Evolutionary conservation across 2,329 filamentous ascomycete species (phyloP), one percentile per base, ranked within the genome.

Genomic region (Fusarium vanettenii): DNA sequence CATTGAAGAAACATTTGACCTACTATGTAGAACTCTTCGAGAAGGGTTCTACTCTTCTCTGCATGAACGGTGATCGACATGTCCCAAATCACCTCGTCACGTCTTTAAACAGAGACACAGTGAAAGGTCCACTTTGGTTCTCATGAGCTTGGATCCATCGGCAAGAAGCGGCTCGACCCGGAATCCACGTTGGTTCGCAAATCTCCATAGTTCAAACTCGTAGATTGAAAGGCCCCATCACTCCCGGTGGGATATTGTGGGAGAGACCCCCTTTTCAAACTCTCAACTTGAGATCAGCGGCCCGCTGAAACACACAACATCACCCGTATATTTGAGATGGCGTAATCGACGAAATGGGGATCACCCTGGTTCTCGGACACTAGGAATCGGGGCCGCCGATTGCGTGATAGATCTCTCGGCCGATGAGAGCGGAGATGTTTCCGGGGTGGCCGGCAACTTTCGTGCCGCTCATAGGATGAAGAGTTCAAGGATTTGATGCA

Each of bases 321-420:
- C 31, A 57, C 33, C 25, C 31, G 55, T 57, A 57, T 57, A 25
- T 22, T 14, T 22, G 14, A 57, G 22, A 57, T 57, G 55, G 55
- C 55, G 55, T 57, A 57, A 57, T 57, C 33, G 55, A 10, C 5
- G 16, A 27, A 35, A 57, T 57, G 55, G 55, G n/a, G 31, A 11
- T 16, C 20, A 20, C 48, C 48, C 48, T 13, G 25, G 48, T 29
- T 35, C 31, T 14, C 52, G 55, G 55, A 25, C 16, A 57, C 55
- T 57, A 57, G 55, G 55, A 57, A 57, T 57, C 55, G 18, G 55
- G 33, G 55, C 55, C 55, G 33, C 33, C 55, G 55, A 57, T 57
- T 57, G 55, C 55, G 55, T 57, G 55, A n/a, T 37, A 57, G 55
- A 57, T 57, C 55, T 55, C 20, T 57, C 55, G 33, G 55, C 55